Base-by-base conservation (phyloP, 2,329 filamentous ascomycete genomes). In the Trichoderma harzianum region DNA sequence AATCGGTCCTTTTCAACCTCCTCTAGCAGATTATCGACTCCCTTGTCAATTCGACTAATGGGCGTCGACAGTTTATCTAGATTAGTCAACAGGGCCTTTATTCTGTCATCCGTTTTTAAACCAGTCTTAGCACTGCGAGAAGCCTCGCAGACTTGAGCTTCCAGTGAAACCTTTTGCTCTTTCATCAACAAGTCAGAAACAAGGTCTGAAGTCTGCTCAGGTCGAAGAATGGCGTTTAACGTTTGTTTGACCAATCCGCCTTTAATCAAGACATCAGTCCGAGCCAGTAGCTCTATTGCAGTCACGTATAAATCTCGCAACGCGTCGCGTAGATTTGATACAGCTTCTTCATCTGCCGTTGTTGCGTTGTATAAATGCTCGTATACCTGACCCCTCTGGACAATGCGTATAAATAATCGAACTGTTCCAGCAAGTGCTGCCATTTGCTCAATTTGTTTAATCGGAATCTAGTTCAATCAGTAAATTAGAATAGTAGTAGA, bases 351-450 rank as follows among this genome's bases (percentile, higher is more conserved):
- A 47, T 69, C 36, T 16, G 60, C 51, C 4, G 58, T 65, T 30
- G 39, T 11, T 8, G 21, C 16, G 12, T 14, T 65, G n/a, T 72
- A 69, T 2, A 72, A 7, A 3, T 24, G 32, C 36, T 72, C 65
- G 34, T 69, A 72, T 8, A 72, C 11, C 58, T 72, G 65, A 18
- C 60, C 70, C 32, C 58, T 43, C 26, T 53, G 58, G 16, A 72
- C 47, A 28, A 60, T 60, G 10, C 60, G 70, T 7, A 39, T 18
- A 30, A 72, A 69, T 14, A 26, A 64, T 10, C 64, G 32, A 14
- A 69, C n/a, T 21, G 60, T 58, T 32, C 65, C 70, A 16, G 53
- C 70, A 58, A 72, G 26, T 18, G 65, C 57, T 34, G 60, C 60
- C 65, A 72, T 64, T 28, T 72, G 70, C 5, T 72, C 70, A 14